phyloP scores from a whole-genome alignment of 1,284 basidiomycete genomes.

The Sanguinoderma infundibulare region DNA sequence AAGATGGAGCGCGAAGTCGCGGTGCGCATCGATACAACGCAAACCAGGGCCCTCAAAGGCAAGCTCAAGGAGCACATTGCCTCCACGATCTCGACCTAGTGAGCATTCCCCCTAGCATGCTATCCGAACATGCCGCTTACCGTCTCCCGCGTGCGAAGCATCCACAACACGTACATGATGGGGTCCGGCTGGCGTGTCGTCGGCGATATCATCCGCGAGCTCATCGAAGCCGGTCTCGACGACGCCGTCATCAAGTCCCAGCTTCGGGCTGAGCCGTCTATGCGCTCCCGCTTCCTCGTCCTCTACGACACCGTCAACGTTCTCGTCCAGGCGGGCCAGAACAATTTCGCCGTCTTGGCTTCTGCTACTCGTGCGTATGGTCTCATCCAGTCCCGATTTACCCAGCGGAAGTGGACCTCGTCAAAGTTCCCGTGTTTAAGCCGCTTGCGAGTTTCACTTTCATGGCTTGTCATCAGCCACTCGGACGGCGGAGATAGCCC shows the following conservation, averaged over 20 bases:
- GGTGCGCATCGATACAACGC: conserved; percentile 42
- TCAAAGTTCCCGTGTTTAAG: not conserved
- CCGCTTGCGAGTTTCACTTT: too few relatives aligned
- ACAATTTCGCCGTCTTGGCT: conserved; percentile 65
- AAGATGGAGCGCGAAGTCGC: conserved; percentile 58
- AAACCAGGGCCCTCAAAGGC: not conserved
- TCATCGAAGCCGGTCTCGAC: conserved; percentile 55
- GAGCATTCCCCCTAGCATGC: conserved; percentile 16
- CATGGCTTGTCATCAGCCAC: too few relatives aligned
- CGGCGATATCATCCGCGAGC: conserved; percentile 53
- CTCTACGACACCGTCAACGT: conserved; percentile 63
- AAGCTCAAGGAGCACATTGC: conserved; percentile 46
- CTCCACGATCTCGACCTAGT: conserved; percentile 63
- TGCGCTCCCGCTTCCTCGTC: conserved; percentile 64
- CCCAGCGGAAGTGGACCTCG: not conserved
- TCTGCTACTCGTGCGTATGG: conserved; percentile 60
- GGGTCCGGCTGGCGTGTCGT: conserved; percentile 78
- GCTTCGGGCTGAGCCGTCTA: conserved; percentile 50
- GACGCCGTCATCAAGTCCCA: conserved; percentile 56
- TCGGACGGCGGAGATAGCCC: too few relatives aligned
- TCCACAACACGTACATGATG: conserved; percentile 79
- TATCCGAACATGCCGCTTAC: conserved; percentile 2
- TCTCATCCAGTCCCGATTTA: not conserved
- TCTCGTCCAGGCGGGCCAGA: conserved; percentile 62
- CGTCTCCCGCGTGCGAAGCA: conserved; percentile 41